A percentile compares a stretch with the other conserved stretches of the same genome.
Evolutionary conservation across 2,329 filamentous ascomycete genomes (phyloP).

Genomic region (Diaporthe sp.): DNA sequence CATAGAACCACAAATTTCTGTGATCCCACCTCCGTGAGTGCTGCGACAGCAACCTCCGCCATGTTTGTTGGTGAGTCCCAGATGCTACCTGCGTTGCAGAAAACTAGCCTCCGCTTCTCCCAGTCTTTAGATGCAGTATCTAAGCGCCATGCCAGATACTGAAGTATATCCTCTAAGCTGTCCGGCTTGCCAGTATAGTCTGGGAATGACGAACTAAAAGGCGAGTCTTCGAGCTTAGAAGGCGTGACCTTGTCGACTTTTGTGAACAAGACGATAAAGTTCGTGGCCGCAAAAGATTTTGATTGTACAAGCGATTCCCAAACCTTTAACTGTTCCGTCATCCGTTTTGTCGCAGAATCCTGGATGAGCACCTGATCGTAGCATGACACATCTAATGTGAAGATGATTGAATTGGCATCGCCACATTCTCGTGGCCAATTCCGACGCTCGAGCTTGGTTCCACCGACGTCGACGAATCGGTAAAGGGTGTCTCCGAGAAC

Average conservation of each 20-base stretch:
- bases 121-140: background rate
- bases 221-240: background rate
- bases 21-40: background rate
- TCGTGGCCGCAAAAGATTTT: background rate
- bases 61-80: background rate
- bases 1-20: background rate
- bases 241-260: background rate
- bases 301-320: background rate
- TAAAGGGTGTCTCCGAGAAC: background rate
- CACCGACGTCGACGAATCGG: background rate
- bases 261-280: slow-evolving; percentile 8
- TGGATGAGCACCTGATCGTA: background rate
- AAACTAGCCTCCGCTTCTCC: background rate
- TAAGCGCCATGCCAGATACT: background rate
- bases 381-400: slow-evolving; percentile 3
- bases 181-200: background rate
- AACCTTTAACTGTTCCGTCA: background rate
- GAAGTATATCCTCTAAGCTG: background rate
- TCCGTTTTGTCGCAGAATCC: background rate
- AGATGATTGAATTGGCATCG: background rate
- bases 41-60: background rate
- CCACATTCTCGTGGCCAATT: background rate
- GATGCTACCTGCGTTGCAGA: background rate
- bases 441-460: background rate
- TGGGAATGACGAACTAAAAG: background rate